Percentiles rank a stretch among this genome's conserved stretches.
phyloP scores from a whole-genome alignment of 345 rosid genomes.

The Arabidopsis arenosa region DNA sequence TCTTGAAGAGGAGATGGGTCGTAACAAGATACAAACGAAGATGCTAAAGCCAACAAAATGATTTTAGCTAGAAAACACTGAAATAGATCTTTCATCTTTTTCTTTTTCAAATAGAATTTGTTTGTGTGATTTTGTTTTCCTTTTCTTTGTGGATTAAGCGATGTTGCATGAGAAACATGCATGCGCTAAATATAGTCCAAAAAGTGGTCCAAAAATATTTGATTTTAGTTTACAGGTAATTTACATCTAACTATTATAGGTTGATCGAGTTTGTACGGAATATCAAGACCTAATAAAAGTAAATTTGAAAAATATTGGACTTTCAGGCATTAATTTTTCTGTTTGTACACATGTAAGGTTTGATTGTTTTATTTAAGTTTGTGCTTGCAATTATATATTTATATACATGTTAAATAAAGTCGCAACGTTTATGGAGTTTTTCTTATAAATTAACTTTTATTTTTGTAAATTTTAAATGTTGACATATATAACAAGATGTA shows the following conservation, averaged over 20 bases:
- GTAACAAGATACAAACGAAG: constrained; percentile 8
- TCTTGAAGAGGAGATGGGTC: constrained; percentile 32
- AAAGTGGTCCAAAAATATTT: not conserved
- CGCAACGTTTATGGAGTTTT: too few species aligned
- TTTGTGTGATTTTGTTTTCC: not conserved
- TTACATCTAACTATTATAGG: not conserved
- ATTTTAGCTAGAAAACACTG: constrained; percentile 1
- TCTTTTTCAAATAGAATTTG: not conserved
- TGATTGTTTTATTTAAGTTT: not conserved
- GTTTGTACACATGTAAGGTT: not conserved
- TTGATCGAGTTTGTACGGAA: not conserved
- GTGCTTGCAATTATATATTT: too few species aligned
- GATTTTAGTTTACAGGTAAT: not conserved
- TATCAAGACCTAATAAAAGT: not conserved
- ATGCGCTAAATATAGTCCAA: not conserved
- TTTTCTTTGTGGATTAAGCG: not conserved
- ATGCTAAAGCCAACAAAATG: constrained; percentile 15
- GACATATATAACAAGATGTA: too few species aligned
- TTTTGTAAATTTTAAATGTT: too few species aligned
- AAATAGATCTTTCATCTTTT: not conserved
- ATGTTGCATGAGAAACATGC: not conserved
- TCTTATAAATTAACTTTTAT: too few species aligned
- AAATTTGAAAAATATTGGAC: not conserved
- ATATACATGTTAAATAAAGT: too few species aligned
- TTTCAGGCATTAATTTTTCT: not conserved